These are phyloP conservation scores for Pichia pseudocactophila DNA, from an alignment of 805 yeast genomes.

Conservation along the genomic window DNA sequence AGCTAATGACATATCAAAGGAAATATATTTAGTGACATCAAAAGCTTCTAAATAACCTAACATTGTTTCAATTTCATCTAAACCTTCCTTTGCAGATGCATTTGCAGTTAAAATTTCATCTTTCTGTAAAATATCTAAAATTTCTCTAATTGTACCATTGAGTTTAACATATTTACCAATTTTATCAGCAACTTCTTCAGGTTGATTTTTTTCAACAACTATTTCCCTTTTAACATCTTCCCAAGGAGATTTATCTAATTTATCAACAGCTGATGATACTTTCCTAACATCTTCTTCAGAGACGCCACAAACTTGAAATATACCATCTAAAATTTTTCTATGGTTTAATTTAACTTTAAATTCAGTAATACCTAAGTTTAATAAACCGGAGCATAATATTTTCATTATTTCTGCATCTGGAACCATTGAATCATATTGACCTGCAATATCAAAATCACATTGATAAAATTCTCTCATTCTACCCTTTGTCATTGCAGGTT, in stretches of 20 bases:
- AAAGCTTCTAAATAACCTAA: conserved; percentile 79
- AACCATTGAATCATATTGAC: conserved; percentile 85
- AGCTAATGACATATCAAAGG: conserved; percentile 90
- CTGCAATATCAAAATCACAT: conserved; percentile 97
- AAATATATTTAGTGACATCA: conserved; percentile 54
- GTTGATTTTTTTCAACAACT: conserved; percentile 81
- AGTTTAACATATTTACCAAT: conserved; percentile 88
- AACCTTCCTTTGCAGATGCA: conserved; percentile 70
- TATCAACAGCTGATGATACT: conserved; percentile 92
- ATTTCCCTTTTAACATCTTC: conserved; percentile 87
- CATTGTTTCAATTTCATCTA: conserved; percentile 68
- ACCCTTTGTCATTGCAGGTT: conserved; percentile 99
- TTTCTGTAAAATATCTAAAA: conserved; percentile 43
- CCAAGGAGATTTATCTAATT: conserved; percentile 94
- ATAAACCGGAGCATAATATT: conserved; percentile 76
- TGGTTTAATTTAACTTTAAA: conserved; percentile 91
- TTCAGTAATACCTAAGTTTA: conserved; percentile 73
- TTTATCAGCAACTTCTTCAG: conserved; percentile 84
- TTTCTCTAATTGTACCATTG: conserved; percentile 64
- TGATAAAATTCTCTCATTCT: conserved; percentile 99
- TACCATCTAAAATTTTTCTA: conserved; percentile 92
- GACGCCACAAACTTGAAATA: conserved; percentile 92
- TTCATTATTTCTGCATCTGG: conserved; percentile 90
- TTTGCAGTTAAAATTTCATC: conserved; percentile 55
- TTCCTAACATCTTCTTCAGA: conserved; percentile 88